Conservation (phyloP, 2,329 filamentous ascomycete species). For the Colletotrichum euphorbiae region DNA sequence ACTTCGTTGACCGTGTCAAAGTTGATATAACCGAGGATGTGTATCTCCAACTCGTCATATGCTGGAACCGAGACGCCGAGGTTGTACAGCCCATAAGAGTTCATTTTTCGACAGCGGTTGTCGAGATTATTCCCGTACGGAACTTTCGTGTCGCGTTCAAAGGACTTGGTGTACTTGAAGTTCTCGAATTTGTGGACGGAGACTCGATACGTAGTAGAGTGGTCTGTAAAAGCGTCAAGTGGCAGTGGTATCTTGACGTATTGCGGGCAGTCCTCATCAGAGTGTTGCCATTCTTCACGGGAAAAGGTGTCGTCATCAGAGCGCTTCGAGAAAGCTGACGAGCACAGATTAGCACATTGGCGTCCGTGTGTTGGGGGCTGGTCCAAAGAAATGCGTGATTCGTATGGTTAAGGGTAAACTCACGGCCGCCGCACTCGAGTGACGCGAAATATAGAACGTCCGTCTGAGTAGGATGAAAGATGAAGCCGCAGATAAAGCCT, state of each 20-base stretch:
- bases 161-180: not conserved
- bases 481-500: not conserved
- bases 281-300: no score
- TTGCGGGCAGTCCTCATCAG: no score
- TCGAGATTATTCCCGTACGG: not conserved
- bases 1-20: constrained; percentile 15
- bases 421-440: not conserved
- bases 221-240: no score
- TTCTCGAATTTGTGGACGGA: not conserved
- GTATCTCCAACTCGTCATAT: no score
- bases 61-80: not conserved
- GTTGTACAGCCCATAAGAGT: constrained; percentile 9
- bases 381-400: no score
- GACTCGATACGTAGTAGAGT: not conserved
- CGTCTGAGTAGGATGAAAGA: constrained; percentile 15
- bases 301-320: no score
- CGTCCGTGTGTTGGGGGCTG: no score
- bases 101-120: constrained; percentile 2
- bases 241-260: no score
- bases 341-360: no score
- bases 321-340: no score
- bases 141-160: not conserved
- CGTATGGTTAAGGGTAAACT: not conserved
- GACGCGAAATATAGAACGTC: not conserved
- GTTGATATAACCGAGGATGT: not conserved